Evolutionary conservation across 2,329 filamentous ascomycete species (phyloP), one percentile per base, ranked within the genome.

Genomic region (Verticillium longisporum): DNA sequence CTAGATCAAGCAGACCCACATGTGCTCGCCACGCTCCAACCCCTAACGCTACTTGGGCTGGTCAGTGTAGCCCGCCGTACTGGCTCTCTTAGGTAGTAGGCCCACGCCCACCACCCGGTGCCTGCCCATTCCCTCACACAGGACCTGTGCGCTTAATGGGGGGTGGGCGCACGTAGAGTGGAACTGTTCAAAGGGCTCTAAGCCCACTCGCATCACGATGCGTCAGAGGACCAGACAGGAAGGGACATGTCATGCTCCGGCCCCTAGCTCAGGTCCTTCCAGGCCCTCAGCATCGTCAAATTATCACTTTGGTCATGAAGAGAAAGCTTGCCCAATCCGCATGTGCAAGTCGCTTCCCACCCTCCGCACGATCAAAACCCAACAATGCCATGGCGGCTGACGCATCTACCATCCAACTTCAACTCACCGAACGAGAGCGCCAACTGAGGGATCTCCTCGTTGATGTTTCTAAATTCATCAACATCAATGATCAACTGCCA

Each of bases 401-500:
- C 45, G 11, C n/a, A 21, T 18, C 18, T 41, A 31, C 15, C 37
- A 38, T 18, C 32, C n/a, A 15, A 21, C 38, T 85, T 50, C 70
- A 75, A 61, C 85, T 97, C 63, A 92, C 84, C 13, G 77, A 84
- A 5, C 82, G 86, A 60, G 94, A 98, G 74, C 76, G 81, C 50
- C 88, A 87, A 65, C 81, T 97, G 45, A 88, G 88, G 63, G 75
- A 78, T 18, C 82, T 97, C 11, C 83, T 98, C 21, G 80, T 97
- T 18, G 91, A 96, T 71, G 90, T 92, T n/a, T 91, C 90, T 31
- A 74, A 81, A 11, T 88, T 87, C 68, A 87, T 92, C 63, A 83
- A 90, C 67, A 68, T 73, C 34, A 70, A 77, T 1, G 74, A 76
- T 55, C 69, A 80, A 58, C 70, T 84, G 10, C 70, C 75, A 14